These are phyloP conservation scores for Boletus holoroseus DNA, from an alignment of 1,284 basidiomycete species.

Conservation along the genomic window DNA sequence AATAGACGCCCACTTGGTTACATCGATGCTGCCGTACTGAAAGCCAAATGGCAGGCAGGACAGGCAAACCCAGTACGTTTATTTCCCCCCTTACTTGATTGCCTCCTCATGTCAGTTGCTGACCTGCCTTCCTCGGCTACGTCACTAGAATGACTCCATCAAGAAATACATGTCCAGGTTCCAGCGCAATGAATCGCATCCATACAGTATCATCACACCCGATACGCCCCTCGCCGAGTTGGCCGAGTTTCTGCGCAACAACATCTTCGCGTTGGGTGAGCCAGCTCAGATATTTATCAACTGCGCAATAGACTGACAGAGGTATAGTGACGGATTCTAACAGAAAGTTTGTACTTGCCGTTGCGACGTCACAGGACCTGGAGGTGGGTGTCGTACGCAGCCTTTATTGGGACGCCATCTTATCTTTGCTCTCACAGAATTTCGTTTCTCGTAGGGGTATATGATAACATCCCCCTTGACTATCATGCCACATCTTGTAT, in stretches of 20 bases:
- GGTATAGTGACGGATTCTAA: slow-evolving; percentile 70
- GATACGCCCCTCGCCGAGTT: slow-evolving; percentile 70
- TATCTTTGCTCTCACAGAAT: slow-evolving; percentile 30
- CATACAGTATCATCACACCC: slow-evolving; percentile 79
- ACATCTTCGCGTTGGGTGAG: slow-evolving; percentile 76
- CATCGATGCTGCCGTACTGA: slow-evolving; percentile 69
- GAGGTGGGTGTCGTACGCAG: slow-evolving; percentile 42
- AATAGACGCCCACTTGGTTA: slow-evolving; percentile 76
- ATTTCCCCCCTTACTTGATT: slow-evolving; percentile 3
- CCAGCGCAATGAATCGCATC: slow-evolving; percentile 56
- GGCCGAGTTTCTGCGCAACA: slow-evolving; percentile 65
- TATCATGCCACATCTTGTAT: background rate
- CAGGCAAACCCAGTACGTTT: slow-evolving; percentile 59
- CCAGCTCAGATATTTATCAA: background rate
- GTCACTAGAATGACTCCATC: slow-evolving; percentile 55
- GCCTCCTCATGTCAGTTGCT: background rate
- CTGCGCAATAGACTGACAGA: background rate
- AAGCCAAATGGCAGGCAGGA: slow-evolving; percentile 71
- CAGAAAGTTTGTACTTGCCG: slow-evolving; percentile 81
- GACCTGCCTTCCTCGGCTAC: background rate
- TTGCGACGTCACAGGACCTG: slow-evolving; percentile 77
- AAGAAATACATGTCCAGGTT: slow-evolving; percentile 72
- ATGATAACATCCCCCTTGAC: slow-evolving; percentile 12
- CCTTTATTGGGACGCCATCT: background rate
- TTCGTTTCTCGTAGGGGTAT: slow-evolving; percentile 55